These are phyloP conservation scores for Trichoderma cornu-damae DNA, from an alignment of 2,329 filamentous ascomycete genomes.

Conservation along the genomic window DNA sequence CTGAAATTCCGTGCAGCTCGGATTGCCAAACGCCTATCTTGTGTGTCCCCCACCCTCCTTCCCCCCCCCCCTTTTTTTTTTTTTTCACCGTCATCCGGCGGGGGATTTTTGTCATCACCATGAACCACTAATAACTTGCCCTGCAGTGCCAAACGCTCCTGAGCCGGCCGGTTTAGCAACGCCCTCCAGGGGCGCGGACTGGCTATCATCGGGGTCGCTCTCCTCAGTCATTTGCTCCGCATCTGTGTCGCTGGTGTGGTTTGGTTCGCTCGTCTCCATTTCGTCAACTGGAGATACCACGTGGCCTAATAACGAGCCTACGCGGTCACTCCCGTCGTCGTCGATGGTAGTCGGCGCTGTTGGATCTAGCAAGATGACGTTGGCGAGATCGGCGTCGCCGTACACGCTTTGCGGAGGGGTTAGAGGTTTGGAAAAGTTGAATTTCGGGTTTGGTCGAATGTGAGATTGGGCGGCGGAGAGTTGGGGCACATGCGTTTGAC, in stretches of 20 bases:
- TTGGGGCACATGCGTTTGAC: constrained; percentile 33
- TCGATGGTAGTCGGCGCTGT: neutral
- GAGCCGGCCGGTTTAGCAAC: neutral
- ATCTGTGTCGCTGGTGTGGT: constrained; percentile 31
- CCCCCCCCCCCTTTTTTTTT: too few relatives aligned
- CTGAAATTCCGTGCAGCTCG: neutral
- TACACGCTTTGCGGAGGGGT: constrained; percentile 22
- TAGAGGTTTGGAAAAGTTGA: constrained; percentile 37
- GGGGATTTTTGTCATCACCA: constrained; percentile 3
- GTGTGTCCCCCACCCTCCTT: neutral
- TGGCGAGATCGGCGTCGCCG: neutral
- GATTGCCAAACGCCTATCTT: neutral
- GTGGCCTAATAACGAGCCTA: constrained; percentile 19
- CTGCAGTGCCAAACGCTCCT: constrained; percentile 9
- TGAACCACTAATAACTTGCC: constrained; percentile 6
- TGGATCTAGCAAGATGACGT: constrained; percentile 8
- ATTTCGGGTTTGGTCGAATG: constrained; percentile 22
- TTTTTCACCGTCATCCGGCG: neutral
- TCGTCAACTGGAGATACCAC: constrained; percentile 28
- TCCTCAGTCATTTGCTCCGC: constrained; percentile 31
- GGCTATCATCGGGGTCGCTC: constrained; percentile 29
- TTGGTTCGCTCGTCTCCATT: constrained; percentile 32
- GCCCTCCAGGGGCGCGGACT: neutral
- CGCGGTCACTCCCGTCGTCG: constrained; percentile 10
- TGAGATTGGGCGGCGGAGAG: constrained; percentile 21